Percentiles rank a stretch among this genome's conserved stretches.
phyloP scores from a whole-genome alignment of 2,329 filamentous ascomycete genomes.

The Aureobasidium musti region DNA sequence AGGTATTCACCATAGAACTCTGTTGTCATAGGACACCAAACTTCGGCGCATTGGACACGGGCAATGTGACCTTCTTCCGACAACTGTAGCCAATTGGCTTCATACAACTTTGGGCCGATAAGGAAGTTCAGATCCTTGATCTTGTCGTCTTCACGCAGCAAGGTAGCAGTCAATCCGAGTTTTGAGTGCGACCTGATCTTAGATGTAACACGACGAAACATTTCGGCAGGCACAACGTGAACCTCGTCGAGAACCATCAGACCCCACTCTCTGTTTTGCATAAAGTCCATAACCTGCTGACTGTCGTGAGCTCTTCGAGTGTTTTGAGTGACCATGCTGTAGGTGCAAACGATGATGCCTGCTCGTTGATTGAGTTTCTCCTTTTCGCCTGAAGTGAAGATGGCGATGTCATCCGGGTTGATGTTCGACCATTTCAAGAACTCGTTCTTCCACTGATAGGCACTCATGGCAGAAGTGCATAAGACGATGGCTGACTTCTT shows the following conservation, averaged over 20 bases:
- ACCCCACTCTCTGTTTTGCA: constrained; percentile 89
- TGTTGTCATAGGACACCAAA: constrained; percentile 99
- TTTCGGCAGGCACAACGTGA: constrained; percentile 94
- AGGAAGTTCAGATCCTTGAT: constrained; percentile 97
- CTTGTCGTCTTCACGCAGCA: constrained; percentile 96
- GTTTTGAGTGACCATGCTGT: constrained; percentile 97
- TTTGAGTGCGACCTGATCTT: constrained; percentile 95
- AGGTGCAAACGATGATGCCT: constrained; percentile 95
- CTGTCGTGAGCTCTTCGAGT: constrained; percentile 87
- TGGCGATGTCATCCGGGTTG: constrained; percentile 85
- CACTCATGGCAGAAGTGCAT: constrained; percentile 96
- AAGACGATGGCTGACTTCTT: constrained; percentile 95
- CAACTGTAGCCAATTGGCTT: constrained; percentile 99
- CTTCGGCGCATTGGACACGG: constrained; percentile 94
- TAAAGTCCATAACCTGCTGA: constrained; percentile 96
- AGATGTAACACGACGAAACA: constrained; percentile 92
- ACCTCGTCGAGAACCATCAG: constrained; percentile 97
- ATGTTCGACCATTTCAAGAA: constrained; percentile 99
- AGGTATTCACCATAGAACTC: constrained; percentile 98
- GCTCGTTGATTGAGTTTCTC: constrained; percentile 82
- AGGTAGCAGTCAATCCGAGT: constrained; percentile 87
- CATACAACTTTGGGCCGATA: constrained; percentile 95
- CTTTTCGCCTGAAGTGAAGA: constrained; percentile 95
- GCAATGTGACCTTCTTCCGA: constrained; percentile 97
- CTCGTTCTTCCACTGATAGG: constrained; percentile 93